Evolutionary conservation across 2,329 filamentous ascomycete genomes (phyloP).

Genomic region (Myriangium duriaei): DNA sequence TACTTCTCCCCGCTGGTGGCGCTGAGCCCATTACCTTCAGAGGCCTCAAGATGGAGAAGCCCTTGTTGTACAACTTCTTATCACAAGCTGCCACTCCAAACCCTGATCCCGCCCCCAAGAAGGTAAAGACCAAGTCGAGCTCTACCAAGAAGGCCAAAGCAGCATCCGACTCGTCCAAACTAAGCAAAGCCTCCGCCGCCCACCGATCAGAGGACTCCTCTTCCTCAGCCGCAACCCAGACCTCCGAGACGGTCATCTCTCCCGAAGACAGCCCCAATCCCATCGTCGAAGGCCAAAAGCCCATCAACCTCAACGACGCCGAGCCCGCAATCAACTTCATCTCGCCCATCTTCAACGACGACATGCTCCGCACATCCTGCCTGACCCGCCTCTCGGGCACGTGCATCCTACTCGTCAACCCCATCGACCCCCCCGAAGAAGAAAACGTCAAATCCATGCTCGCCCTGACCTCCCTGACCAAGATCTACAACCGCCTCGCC

Average conservation of each 20-base stretch:
- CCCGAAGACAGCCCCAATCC: conserved; percentile 44
- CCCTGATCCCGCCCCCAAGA: conserved; percentile 52
- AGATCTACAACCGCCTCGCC: conserved; percentile 64
- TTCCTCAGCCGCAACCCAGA: conserved; percentile 35
- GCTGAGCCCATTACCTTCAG: conserved; percentile 60
- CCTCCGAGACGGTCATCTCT: conserved; percentile 36
- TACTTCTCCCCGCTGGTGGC: conserved; percentile 62
- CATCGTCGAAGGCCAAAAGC: conserved; percentile 30
- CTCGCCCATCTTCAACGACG: conserved; percentile 41
- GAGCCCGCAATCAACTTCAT: conserved; percentile 53
- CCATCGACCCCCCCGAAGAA: conserved; percentile 34
- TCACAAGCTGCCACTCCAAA: conserved; percentile 69
- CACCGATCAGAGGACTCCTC: conserved; percentile 39
- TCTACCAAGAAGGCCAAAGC: conserved; percentile 33
- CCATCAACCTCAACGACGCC: conserved; percentile 41
- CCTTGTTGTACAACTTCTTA: conserved; percentile 63
- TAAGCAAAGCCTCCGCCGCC: conserved; percentile 39
- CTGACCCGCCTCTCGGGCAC: conserved; percentile 64
- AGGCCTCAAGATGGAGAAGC: conserved; percentile 74
- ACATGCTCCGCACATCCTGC: conserved; percentile 52
- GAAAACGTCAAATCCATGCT: conserved; percentile 23
- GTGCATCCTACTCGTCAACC: conserved; percentile 67
- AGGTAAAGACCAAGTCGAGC: conserved; percentile 31
- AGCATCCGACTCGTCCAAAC: conserved; percentile 35
- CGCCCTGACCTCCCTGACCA: conserved; percentile 49